Evolutionary conservation across 2,329 filamentous ascomycete genomes (phyloP).

Genomic region (Hypoxylon sp.): DNA sequence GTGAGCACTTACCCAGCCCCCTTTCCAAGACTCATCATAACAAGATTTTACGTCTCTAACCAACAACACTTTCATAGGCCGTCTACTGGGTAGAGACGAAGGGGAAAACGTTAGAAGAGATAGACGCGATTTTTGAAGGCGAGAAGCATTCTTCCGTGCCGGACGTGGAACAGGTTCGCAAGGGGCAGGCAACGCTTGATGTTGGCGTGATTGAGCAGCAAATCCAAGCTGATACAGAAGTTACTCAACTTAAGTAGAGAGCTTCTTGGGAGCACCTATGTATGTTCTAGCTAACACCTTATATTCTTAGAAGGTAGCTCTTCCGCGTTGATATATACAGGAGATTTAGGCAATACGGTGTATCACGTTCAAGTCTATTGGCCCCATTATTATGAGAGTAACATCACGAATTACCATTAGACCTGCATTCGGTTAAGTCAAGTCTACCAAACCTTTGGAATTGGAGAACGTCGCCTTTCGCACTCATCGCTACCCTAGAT

Average conservation of each 20-base stretch:
- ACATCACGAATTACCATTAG: neutral
- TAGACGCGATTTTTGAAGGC: slow-evolving; percentile 49
- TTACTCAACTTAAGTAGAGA: neutral
- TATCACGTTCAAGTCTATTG: neutral
- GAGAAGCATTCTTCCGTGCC: slow-evolving; percentile 45
- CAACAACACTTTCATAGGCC: slow-evolving; percentile 31
- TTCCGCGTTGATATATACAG: too few species aligned
- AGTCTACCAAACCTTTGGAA: slow-evolving; percentile 13
- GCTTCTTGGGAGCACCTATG: too few species aligned
- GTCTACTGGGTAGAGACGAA: slow-evolving; percentile 51
- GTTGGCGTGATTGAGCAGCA: slow-evolving; percentile 35
- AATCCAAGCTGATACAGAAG: slow-evolving; percentile 13
- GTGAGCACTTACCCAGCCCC: slow-evolving; percentile 36
- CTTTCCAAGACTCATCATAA: neutral
- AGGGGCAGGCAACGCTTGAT: slow-evolving; percentile 35
- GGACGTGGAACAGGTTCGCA: slow-evolving; percentile 40
- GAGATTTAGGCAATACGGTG: neutral
- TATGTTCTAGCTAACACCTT: too few species aligned
- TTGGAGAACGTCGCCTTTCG: slow-evolving; percentile 5
- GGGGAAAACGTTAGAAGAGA: slow-evolving; percentile 50
- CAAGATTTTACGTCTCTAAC: neutral
- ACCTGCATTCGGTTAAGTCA: neutral
- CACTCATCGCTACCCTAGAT: neutral
- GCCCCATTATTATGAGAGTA: neutral
- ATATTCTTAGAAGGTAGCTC: too few species aligned